phyloP scores from a whole-genome alignment of 2,329 filamentous ascomycete species.

The Fusarium ramigenum region DNA sequence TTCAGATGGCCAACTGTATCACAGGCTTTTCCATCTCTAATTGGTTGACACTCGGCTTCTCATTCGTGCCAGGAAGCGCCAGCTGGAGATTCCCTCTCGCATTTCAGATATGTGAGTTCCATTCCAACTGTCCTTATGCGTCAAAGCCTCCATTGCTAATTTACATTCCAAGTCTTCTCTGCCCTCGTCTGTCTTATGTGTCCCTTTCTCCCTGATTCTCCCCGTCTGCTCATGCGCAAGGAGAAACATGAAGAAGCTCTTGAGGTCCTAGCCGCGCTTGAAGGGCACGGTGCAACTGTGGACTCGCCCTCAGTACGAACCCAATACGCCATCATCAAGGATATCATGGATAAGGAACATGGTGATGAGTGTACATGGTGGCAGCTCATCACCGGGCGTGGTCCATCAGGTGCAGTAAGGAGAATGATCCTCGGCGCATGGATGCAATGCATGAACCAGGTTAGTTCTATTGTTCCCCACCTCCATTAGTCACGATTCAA shows the following conservation, averaged over 20 bases:
- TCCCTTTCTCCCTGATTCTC: neutral
- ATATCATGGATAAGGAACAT: neutral
- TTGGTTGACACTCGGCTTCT: neutral
- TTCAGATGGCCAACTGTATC: neutral
- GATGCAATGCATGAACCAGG: neutral
- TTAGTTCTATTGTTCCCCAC: neutral
- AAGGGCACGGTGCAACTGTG: neutral
- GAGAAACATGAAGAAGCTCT: neutral
- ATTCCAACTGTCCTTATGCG: rapidly evolving
- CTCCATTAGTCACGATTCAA: neutral
- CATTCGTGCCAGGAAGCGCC: neutral
- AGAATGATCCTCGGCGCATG: neutral
- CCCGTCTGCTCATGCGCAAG: neutral
- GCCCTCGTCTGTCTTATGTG: neutral
- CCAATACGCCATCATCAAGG: neutral
- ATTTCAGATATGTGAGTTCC: neutral
- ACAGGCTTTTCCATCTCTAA: neutral
- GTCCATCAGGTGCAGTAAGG: neutral
- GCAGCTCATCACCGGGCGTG: neutral
- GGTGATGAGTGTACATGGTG: neutral
- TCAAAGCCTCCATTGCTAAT: neutral
- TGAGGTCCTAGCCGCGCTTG: neutral
- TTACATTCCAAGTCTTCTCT: neutral
- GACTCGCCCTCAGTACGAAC: neutral
- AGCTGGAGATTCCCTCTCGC: neutral